Percentiles rank a stretch among this genome's conserved stretches.
Conservation (phyloP, 495 filamentous ascomycete genomes). For the Bacidia rubella region DNA sequence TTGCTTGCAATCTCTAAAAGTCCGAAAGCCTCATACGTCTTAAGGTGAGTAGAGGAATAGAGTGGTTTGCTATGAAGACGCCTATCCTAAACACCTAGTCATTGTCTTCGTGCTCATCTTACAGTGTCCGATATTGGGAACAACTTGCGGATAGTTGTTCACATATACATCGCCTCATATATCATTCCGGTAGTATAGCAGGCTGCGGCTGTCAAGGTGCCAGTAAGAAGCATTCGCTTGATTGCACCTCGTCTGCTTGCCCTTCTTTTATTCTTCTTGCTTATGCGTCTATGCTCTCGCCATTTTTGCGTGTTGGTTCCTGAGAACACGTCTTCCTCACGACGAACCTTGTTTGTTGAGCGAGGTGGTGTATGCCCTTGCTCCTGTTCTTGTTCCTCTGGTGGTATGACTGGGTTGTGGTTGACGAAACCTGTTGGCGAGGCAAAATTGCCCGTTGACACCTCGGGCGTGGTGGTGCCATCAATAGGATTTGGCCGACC, state of each 20-base stretch:
- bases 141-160: too few relatives aligned
- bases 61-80: too few relatives aligned
- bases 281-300: constrained; percentile 16
- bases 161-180: too few relatives aligned
- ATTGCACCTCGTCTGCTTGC: constrained; percentile 25
- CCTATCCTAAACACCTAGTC: too few relatives aligned
- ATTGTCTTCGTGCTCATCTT: too few relatives aligned
- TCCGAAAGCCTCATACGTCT: too few relatives aligned
- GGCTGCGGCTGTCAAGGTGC: constrained; percentile 43
- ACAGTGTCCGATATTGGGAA: too few relatives aligned
- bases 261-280: constrained; percentile 17
- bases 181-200: constrained; percentile 60
- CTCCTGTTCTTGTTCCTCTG: constrained; percentile 13
- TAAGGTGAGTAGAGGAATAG: too few relatives aligned
- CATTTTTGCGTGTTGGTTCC: constrained; percentile 17
- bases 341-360: constrained; percentile 35
- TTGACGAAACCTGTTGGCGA: constrained; percentile 46
- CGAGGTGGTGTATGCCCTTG: constrained; percentile 20
- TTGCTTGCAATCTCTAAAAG: too few relatives aligned
- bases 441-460: constrained; percentile 31
- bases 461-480: constrained; percentile 27
- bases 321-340: constrained; percentile 46
- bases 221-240: constrained; percentile 42
- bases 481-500: constrained; percentile 40
- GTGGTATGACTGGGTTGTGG: constrained; percentile 29